Percentiles rank a stretch among this genome's conserved stretches.
phyloP scores from a whole-genome alignment of 2,329 filamentous ascomycete species.

The Colletotrichum sublineola region DNA sequence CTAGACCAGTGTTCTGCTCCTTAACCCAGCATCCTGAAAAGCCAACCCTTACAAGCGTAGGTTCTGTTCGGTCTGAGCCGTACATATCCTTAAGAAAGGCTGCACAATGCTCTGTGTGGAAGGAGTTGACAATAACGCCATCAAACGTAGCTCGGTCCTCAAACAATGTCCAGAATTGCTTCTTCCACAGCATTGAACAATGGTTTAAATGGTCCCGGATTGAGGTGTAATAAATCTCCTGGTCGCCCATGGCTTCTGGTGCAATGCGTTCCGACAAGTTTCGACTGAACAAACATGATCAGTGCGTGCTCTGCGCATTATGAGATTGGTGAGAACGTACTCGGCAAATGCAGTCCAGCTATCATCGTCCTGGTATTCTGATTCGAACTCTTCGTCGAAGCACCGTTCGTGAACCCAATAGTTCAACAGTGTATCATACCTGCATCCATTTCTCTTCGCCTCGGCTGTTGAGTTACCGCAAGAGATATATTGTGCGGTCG shows the following conservation, averaged over 20 bases:
- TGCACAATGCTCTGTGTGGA: conserved; percentile 48
- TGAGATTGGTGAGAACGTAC: neutral
- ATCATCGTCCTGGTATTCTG: conserved; percentile 47
- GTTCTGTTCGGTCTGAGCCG: conserved; percentile 26
- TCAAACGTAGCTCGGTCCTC: conserved; percentile 44
- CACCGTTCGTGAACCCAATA: conserved; percentile 46
- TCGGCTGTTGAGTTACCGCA: conserved; percentile 44
- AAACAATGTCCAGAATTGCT: conserved; percentile 46
- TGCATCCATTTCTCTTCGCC: conserved; percentile 43
- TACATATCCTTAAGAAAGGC: conserved; percentile 32
- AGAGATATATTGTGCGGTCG: conserved; percentile 38
- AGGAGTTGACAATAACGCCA: conserved; percentile 43
- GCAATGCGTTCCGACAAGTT: conserved; percentile 42
- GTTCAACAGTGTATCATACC: conserved; percentile 47
- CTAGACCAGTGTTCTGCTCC: neutral
- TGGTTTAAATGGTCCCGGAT: conserved; percentile 47
- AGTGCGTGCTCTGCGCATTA: neutral
- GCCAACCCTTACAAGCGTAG: conserved; percentile 27
- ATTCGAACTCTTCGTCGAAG: conserved; percentile 45
- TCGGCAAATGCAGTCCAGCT: conserved; percentile 44
- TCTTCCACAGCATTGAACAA: conserved; percentile 47
- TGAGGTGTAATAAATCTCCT: conserved; percentile 45
- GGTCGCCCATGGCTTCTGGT: conserved; percentile 44
- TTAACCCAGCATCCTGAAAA: conserved; percentile 26
- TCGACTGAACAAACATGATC: conserved; percentile 28